Percentiles rank a stretch among this genome's conserved stretches.
Evolutionary conservation across 257 asterid genomes (phyloP).

Genomic region (Nicotiana tomentosiformis): DNA sequence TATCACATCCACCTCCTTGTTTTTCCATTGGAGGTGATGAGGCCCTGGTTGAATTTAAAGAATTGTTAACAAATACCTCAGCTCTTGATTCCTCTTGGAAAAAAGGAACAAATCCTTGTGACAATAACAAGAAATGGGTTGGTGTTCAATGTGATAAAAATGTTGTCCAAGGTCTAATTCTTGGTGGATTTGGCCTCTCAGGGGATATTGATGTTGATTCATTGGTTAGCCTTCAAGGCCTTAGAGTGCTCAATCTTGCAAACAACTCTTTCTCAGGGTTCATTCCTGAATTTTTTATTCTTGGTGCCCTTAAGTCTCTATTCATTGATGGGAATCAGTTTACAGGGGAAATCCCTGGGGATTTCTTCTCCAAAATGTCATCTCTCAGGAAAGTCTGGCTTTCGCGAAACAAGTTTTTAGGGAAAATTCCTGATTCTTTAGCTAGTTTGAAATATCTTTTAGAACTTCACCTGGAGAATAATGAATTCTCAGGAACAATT

Average conservation of each 20-base stretch:
- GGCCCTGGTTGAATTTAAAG: constrained; percentile 54
- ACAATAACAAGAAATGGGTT: constrained; percentile 34
- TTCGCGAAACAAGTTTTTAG: constrained; percentile 45
- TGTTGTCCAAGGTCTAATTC: constrained; percentile 33
- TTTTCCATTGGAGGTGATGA: constrained; percentile 34
- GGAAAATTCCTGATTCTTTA: constrained; percentile 53
- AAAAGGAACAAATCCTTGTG: constrained; percentile 53
- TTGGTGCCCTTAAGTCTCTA: constrained; percentile 48
- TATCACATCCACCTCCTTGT: constrained; percentile 15
- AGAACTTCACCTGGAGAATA: constrained; percentile 38
- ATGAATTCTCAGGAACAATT: constrained; percentile 57
- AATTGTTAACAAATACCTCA: constrained; percentile 31
- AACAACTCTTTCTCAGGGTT: constrained; percentile 54
- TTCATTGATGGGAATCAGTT: constrained; percentile 39
- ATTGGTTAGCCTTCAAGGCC: constrained; percentile 27
- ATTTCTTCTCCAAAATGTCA: constrained; percentile 40
- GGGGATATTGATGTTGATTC: constrained; percentile 35
- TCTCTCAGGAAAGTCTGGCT: constrained; percentile 54
- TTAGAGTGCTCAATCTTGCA: constrained; percentile 48
- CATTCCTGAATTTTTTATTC: constrained; percentile 47
- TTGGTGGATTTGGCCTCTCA: constrained; percentile 39
- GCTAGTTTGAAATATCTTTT: constrained; percentile 19
- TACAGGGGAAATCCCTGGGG: constrained; percentile 50
- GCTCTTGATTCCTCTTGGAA: constrained; percentile 62
- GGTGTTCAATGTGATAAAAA: constrained; percentile 52